These are phyloP conservation scores for Saturnispora halmiae DNA, from an alignment of 805 yeast species.

Conservation along the genomic window DNA sequence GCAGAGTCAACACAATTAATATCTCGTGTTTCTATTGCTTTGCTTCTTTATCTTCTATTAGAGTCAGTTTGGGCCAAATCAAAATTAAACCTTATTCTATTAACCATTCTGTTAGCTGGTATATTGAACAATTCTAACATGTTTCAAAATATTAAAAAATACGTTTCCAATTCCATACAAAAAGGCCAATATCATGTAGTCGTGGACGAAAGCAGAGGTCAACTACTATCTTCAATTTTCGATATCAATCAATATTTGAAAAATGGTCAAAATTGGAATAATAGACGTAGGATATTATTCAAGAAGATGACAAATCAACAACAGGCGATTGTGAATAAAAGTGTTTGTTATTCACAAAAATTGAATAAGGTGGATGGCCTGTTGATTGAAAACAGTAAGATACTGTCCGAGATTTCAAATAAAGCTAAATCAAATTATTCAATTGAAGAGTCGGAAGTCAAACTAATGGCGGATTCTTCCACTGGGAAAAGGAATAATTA, in stretches of 20 bases:
- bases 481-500: constrained; percentile 20
- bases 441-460: constrained; percentile 37
- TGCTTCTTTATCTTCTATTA: constrained; percentile 9
- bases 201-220: constrained; percentile 18
- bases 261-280: constrained; percentile 36
- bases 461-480: constrained; percentile 23
- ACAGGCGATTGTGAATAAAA: constrained; percentile 43
- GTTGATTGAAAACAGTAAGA: constrained; percentile 37
- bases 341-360: constrained; percentile 47
- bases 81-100: constrained; percentile 19
- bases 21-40: constrained; percentile 24
- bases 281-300: constrained; percentile 35
- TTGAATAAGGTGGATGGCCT: constrained; percentile 40
- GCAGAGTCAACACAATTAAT: constrained; percentile 22
- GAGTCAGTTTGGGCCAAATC: constrained; percentile 9
- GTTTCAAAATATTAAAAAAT: constrained; percentile 13
- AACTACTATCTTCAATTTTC: constrained; percentile 32
- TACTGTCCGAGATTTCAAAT: constrained; percentile 39
- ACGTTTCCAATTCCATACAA: constrained; percentile 6
- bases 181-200: constrained; percentile 1
- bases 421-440: constrained; percentile 29
- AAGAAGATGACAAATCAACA: constrained; percentile 46
- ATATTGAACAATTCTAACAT: constrained; percentile 22
- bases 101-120: constrained; percentile 24
- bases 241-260: constrained; percentile 38